Conservation (phyloP, 306 rosid species). For the Lathyrus aphaca region DNA sequence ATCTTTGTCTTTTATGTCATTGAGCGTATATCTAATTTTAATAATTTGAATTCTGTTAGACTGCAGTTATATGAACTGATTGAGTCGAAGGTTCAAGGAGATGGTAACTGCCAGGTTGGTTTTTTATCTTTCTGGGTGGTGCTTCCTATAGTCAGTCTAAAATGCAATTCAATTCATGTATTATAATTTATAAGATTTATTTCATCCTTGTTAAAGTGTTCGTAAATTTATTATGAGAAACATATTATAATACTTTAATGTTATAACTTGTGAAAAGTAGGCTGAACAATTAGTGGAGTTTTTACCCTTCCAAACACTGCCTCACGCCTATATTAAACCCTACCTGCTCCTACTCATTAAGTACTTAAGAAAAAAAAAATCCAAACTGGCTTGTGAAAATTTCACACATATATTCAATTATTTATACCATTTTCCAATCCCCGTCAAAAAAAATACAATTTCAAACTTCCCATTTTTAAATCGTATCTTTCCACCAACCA, state of each 20-base stretch:
- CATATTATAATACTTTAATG: neutral
- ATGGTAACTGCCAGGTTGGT: slow-evolving; percentile 97
- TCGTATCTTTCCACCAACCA: neutral
- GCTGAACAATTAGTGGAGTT: neutral
- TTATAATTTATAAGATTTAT: slow-evolving; percentile 27
- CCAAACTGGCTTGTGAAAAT: neutral
- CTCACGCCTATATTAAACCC: slow-evolving; percentile 13
- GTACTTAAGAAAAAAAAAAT: slow-evolving; percentile 19
- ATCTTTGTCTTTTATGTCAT: neutral
- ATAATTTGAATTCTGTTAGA: slow-evolving; percentile 50
- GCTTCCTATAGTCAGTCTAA: neutral
- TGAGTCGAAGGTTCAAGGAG: slow-evolving; percentile 85
- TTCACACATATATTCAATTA: neutral
- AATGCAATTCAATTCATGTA: slow-evolving; percentile 21
- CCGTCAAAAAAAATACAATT: neutral
- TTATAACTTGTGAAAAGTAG: slow-evolving; percentile 28
- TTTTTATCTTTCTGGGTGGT: slow-evolving; percentile 26
- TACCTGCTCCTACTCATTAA: neutral
- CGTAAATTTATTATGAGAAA: neutral
- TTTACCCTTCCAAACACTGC: neutral
- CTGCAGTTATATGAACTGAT: slow-evolving; percentile 84
- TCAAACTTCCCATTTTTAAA: neutral
- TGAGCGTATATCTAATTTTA: slow-evolving; percentile 39
- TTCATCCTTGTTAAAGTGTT: slow-evolving; percentile 12
- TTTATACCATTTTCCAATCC: slow-evolving; percentile 1